These are phyloP conservation scores for Gossypium raimondii DNA, from an alignment of 345 rosid species.

Conservation along the genomic window DNA sequence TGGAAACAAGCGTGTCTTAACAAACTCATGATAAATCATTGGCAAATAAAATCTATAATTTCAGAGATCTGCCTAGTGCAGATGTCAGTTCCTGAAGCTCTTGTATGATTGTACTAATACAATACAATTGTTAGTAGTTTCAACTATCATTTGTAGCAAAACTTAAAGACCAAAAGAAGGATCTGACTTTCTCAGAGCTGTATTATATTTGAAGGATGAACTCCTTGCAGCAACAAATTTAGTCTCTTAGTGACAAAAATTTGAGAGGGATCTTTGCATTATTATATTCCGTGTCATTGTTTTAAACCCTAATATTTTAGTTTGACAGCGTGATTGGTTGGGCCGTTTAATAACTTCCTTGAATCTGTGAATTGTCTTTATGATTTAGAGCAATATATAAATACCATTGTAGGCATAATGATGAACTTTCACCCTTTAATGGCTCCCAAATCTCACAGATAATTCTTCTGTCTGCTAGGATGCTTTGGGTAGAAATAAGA, in stretches of 20 bases:
- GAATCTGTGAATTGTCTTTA: neutral
- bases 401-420: neutral
- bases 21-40: neutral
- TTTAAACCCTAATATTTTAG: neutral
- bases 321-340: neutral
- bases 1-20: neutral
- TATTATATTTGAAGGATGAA: neutral
- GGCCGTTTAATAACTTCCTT: neutral
- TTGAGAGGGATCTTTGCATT: neutral
- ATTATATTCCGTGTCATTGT: neutral
- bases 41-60: neutral
- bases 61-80: neutral
- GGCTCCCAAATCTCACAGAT: neutral
- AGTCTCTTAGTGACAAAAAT: neutral
- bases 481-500: neutral
- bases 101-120: neutral
- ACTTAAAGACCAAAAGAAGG: neutral
- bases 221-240: neutral
- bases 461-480: neutral
- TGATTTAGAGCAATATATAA: neutral
- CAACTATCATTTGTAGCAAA: neutral
- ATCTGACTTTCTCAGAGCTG: neutral
- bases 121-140: neutral
- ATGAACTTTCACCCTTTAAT: neutral
- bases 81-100: neutral